Base-by-base conservation (phyloP, 495 filamentous ascomycete genomes). In the Penicillium turbatum region DNA sequence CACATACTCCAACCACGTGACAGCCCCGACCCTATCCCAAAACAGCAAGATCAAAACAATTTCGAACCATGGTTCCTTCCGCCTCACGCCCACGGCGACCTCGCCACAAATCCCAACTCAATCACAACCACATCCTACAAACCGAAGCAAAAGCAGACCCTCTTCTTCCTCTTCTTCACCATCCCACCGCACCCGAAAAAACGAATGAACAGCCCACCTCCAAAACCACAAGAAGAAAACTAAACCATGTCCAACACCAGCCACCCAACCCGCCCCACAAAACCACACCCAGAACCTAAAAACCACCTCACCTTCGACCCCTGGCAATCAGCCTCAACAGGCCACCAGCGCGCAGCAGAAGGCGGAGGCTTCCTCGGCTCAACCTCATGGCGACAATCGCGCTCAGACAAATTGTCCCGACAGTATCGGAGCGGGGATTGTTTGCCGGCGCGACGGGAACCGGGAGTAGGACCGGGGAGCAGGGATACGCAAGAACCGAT, bases 301-400 rank as follows among this genome's bases (percentile, higher is more conserved):
- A 80, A 81, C 45, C 73, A 77, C 60, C 69, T 71, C 38, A 59
- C 68, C 55, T 92, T 89, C 68, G 90, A 95, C 63, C 74, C 87
- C 30, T 96, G 88, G 87, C 91, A 90, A 69, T 86, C 86, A 17
- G 81, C 81, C 13, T 82, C 86, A 0, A 85, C 88, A 6, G 91
- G 91, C 47, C 89, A 96, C 65, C 90, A 96, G 69, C 75, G 79
- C 29, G 82, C 85, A 19, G 13, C 13, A 53, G 84, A 92, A 32
- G 81, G 81, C 48, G 46, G 47, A 0, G 70, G 84, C 8, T 71
- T 76, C 11, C 77, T 41, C 12, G 49, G 74, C 31, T 82, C 82
- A 30, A 83, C 74, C 0, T 80, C 82, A 64, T 95, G 89, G 90
- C 82, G 86, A 16, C 76, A 83, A 27, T 84, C 83, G 5, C 79